Evolutionary conservation across 2,329 filamentous ascomycete species (phyloP).

Genomic region (Sporothrix variecibatus): DNA sequence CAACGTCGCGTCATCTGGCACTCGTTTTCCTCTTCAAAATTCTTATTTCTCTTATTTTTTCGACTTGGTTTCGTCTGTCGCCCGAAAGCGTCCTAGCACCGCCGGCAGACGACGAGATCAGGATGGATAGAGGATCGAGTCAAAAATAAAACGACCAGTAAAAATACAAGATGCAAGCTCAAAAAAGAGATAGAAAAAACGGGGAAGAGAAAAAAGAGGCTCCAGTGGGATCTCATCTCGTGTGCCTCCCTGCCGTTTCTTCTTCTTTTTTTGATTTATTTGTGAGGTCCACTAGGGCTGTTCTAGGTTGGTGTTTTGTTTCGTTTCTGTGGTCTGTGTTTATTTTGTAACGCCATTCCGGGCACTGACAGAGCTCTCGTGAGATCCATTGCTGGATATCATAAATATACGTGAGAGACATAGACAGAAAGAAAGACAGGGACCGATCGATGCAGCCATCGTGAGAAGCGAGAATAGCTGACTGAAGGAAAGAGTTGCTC

Average conservation of each 20-base stretch:
- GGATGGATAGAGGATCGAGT: neutral
- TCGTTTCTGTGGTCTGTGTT: neutral
- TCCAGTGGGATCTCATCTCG: neutral
- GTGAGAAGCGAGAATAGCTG: neutral
- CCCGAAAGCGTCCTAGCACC: constrained; percentile 7
- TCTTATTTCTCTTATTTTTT: neutral
- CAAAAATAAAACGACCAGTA: neutral
- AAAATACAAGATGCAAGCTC: neutral
- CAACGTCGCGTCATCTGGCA: constrained; percentile 26
- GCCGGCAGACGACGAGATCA: constrained; percentile 1
- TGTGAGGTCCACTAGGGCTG: neutral
- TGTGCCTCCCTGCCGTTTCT: neutral
- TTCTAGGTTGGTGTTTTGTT: neutral
- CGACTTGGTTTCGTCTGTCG: neutral
- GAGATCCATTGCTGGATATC: neutral
- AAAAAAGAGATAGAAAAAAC: neutral
- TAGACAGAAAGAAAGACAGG: no score
- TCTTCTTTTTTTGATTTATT: neutral
- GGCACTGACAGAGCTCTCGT: neutral
- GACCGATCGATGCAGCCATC: neutral
- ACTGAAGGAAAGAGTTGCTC: neutral
- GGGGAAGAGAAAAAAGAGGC: neutral
- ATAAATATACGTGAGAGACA: neutral
- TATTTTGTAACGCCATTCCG: neutral
- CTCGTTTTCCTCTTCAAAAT: neutral